Evolutionary conservation across 768 basidiomycete genomes (phyloP).

Genomic region (Pleurotus cornucopiae): DNA sequence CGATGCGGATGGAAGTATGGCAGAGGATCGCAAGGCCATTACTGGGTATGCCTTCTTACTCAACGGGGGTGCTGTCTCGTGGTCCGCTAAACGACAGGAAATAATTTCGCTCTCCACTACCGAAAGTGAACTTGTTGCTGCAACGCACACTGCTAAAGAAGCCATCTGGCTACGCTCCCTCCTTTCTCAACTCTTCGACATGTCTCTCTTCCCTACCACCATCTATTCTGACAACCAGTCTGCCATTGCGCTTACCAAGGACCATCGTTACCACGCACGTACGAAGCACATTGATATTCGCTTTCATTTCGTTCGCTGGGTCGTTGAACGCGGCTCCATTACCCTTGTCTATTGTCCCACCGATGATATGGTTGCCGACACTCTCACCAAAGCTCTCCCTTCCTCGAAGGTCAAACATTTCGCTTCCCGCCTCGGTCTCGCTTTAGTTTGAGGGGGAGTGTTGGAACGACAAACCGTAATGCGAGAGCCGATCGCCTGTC

Average conservation of each 20-base stretch:
- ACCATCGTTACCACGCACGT: constrained; percentile 22
- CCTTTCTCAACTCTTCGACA: constrained; percentile 14
- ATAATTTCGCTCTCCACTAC: constrained; percentile 13
- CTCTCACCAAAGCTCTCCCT: constrained; percentile 20
- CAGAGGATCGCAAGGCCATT: constrained; percentile 20
- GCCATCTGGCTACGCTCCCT: constrained; percentile 22
- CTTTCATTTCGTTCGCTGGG: constrained; percentile 24
- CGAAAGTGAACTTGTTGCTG: constrained; percentile 16
- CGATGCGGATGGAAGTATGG: constrained; percentile 19
- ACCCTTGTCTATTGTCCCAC: constrained; percentile 13
- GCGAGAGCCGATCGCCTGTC: neutral
- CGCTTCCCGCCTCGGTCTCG: neutral
- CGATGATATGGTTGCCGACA: constrained; percentile 23
- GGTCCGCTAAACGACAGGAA: constrained; percentile 21
- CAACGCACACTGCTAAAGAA: constrained; percentile 16
- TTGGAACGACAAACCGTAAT: neutral
- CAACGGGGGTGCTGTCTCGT: constrained; percentile 22
- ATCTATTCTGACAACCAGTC: constrained; percentile 19
- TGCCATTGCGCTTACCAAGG: constrained; percentile 17
- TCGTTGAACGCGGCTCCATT: constrained; percentile 12
- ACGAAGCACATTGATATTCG: constrained; percentile 32
- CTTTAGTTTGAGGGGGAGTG: constrained; percentile 7
- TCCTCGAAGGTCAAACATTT: constrained; percentile 7
- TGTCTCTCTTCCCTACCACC: constrained; percentile 2
- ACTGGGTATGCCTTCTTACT: constrained; percentile 26